Evolutionary conservation across 2,329 filamentous ascomycete species (phyloP), one percentile per base, ranked within the genome.

Genomic region (Emergomyces orientalis): DNA sequence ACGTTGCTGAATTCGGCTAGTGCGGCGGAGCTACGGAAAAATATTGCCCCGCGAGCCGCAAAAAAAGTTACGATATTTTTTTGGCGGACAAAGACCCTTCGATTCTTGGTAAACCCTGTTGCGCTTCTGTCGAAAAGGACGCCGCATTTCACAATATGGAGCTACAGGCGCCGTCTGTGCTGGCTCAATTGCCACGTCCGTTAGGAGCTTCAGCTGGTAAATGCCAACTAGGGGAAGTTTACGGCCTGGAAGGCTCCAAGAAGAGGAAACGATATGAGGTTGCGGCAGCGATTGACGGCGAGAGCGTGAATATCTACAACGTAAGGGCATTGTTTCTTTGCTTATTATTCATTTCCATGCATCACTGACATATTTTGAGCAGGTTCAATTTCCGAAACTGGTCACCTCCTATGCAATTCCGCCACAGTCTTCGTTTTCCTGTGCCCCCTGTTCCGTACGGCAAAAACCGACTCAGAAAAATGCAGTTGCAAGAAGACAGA

Each of bases 211-310:
- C 73, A 7, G 75, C 73, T 13, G 76, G 76, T 41, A 74, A 77
- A 63, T 75, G 74, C 45, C 72, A 72, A 39, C 74, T 78, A 66
- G 73, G 75, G 43, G 75, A 78, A 65, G 83, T 86, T 54, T 80
- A 79, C 72, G 80, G 82, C 67, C 72, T 86, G 62, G 77, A 77
- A 63, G 79, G 80, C 60, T 78, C 80, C 51, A 83, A 80, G 73
- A 86, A 84, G 74, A 80, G 83, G 71, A 86, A 86, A 75, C 77
- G 85, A 71, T 81, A 84, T 68, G 85, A 87, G 69, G 77, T 87
- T 60, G 83, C 78, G 39, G 79, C 84, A 25, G 83, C 79, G 1
- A 76, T 86, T 17, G 84, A 87, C 70, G 84, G 84, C 47, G 83
- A 87, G 70, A 81, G 82, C 37, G 75, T 87, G 59, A 85, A 82